Evolutionary conservation across 768 basidiomycete genomes (phyloP), one percentile per base, ranked within the genome.

Genomic region (Postia placenta): DNA sequence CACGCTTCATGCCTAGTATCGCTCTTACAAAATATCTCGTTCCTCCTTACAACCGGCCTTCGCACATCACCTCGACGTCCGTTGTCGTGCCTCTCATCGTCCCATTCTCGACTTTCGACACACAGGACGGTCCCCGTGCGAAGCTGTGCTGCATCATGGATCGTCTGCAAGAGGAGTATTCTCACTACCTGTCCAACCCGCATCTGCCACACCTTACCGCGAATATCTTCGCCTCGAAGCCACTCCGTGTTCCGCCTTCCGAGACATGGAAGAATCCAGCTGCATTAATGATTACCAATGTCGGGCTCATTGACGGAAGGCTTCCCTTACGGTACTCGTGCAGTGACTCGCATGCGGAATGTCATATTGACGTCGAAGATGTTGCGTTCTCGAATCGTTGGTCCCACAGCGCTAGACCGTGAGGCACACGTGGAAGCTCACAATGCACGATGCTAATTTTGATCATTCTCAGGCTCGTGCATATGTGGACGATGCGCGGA

Each of bases 301-400:
- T 48, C 12, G 42, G 52, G 15, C 30, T 45, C 20, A 22, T 37
- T 26, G 53, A 50, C 9, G 41, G 41, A 4, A 37, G 42, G 14
- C 25, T 36, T 23, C 41, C 49, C 3, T 42, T 56, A 6, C 6
- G 28, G 14, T 48, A 36, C 23, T 22, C 24, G 26, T 24, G 35
- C 22, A 17, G 38, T 19, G 15, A 22, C 12, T 7, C 7, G 9
- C 11, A 7, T 6, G 38, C 12, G 17, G 38, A n/a, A 6, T 9
- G 7, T 9, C 38, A 7, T 14, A 39, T 39, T 22, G 20, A 14
- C 11, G 38, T 39, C 6, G 38, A 39, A 6, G 20, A 39, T 17
- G 6, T 39, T 7, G 6, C 9, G 9, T 39, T 39, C 38, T 7
- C 9, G 7, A 7, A 39, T 39, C 38, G 38, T 19, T 14, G 7